Percentiles rank a stretch among this genome's conserved stretches.
These are phyloP conservation scores for Acanthochlamys bracteata DNA, from an alignment of 106 monocot genomes.

Conservation along the genomic window DNA sequence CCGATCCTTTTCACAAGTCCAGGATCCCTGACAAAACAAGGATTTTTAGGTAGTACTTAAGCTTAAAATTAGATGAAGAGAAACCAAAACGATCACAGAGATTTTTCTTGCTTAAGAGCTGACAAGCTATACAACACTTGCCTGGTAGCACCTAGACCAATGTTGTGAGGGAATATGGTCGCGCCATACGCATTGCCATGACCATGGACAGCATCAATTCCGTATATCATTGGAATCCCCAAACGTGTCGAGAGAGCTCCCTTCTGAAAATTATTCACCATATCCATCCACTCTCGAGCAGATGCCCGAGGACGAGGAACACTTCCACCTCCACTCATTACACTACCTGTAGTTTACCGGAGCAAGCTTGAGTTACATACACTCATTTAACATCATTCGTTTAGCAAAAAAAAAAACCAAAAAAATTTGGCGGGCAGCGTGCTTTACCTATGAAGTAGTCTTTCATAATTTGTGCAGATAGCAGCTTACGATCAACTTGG, in stretches of 20 bases:
- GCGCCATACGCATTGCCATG: conserved; percentile 63
- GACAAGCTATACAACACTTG: conserved; percentile 8
- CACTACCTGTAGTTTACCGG: conserved; percentile 30
- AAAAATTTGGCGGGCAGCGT: not conserved
- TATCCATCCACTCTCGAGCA: conserved; percentile 37
- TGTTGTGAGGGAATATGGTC: conserved; percentile 70
- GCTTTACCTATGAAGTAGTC: conserved; percentile 46
- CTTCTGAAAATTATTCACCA: conserved; percentile 49
- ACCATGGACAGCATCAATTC: conserved; percentile 80
- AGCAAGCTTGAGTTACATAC: not conserved
- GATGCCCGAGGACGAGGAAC: conserved; percentile 41
- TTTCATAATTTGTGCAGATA: conserved; percentile 35
- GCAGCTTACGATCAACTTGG: conserved; percentile 44
- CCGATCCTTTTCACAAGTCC: conserved; percentile 16
- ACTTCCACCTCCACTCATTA: conserved; percentile 65
- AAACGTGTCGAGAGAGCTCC: conserved; percentile 40
- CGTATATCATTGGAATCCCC: conserved; percentile 74
- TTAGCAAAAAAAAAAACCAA: too few relatives aligned
- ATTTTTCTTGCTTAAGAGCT: not conserved
- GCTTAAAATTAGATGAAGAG: not conserved
- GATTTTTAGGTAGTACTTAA: too few relatives aligned
- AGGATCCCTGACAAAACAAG: conserved; percentile 38
- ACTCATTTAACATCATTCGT: not conserved
- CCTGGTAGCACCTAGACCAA: conserved; percentile 65
- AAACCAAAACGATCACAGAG: not conserved